Evolutionary conservation across 345 rosid species (phyloP), one percentile per base, ranked within the genome.

Genomic region (Gossypium thurberi): DNA sequence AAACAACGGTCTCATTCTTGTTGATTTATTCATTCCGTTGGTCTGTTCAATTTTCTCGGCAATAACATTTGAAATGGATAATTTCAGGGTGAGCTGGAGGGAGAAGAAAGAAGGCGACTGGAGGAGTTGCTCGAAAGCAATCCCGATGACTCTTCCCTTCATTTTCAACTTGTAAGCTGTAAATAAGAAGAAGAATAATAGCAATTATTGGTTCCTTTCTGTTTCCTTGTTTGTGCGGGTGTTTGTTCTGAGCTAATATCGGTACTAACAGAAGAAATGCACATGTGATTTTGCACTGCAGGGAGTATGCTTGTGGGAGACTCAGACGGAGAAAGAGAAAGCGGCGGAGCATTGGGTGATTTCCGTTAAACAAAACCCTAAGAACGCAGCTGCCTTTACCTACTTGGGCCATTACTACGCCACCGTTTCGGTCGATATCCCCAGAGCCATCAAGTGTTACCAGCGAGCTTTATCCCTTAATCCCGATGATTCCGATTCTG

Each of bases 391-490:
- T 3, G 89, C 94, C 62, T 92, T 95, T 70, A 85, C 74, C 75
- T 92, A 88, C 76, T 74, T 95, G 82, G 99, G 99, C 8, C 89
- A 87, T 80, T 87, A 89, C 79, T 93, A 93, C 69, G 75, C 82
- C 40, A 64, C 70, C 52, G 80, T 83, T 73, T 70, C 80, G 26
- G 72, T 48, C 13, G 97, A 88, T 81, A 58, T 74, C 40, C 89
- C 85, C 53, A 88, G 99, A 81, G 96, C 98, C 66, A 79, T 89
- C 57, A 95, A 92, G 81, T 95, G 99, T 85, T 91, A 89, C 77
- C 98, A 89, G 77, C 86, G 98, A 82, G 91, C 97, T 9, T 77
- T 92, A 57, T 44, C 86, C 25, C 86, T 95, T 50, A 70, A 81
- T 70, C 89, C 96, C 0, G 83, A 87, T 62, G 97, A 95, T 81